These are phyloP conservation scores for Coemansia sp. DNA, from an alignment of 192 early-diverging fungal genomes.

Conservation along the genomic window DNA sequence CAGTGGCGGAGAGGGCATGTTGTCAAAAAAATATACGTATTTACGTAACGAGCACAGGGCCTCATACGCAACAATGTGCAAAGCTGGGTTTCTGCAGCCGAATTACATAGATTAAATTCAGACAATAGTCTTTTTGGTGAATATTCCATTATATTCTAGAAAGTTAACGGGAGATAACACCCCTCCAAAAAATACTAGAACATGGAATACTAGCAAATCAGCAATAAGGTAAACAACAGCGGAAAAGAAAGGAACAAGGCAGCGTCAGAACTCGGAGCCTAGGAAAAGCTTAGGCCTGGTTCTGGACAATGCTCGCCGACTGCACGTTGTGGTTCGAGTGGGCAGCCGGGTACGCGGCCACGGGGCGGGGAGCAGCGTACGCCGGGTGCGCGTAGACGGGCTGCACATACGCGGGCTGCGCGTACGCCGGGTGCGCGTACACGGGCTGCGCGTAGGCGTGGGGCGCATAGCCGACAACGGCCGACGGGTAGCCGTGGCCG, in stretches of 20 bases:
- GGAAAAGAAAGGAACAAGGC: neutral
- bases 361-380: neutral
- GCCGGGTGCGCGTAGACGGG: conserved; percentile 9
- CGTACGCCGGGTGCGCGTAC: neutral
- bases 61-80: no score
- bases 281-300: conserved; percentile 28
- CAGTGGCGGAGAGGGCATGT: no score
- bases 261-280: no score
- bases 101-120: no score
- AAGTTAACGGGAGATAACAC: neutral
- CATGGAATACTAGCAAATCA: conserved; percentile 1
- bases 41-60: no score
- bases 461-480: conserved; percentile 4
- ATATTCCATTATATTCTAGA: neutral
- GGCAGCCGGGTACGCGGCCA: conserved; percentile 2
- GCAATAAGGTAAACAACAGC: neutral
- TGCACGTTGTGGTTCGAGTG: conserved; percentile 32
- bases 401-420: no score
- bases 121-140: no score
- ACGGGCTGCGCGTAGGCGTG: neutral
- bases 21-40: no score
- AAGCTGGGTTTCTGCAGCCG: no score
- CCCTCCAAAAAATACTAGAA: neutral
- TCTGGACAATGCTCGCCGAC: conserved; percentile 47
- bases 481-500: conserved; percentile 7